Evolutionary conservation across 1,284 basidiomycete species (phyloP).

Genomic region (Trametes polyzona): DNA sequence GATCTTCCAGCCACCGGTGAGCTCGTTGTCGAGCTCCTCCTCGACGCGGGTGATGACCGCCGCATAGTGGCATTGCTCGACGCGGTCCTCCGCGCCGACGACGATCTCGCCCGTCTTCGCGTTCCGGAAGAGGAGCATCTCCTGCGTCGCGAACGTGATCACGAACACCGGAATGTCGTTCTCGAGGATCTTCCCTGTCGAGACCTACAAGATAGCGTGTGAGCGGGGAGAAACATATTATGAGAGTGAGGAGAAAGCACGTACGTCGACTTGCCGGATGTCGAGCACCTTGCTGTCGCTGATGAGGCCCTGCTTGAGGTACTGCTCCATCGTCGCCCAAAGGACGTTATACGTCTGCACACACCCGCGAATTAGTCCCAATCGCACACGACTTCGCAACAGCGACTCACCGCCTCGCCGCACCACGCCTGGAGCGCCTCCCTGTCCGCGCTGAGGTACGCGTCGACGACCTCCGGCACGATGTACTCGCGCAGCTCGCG

Average conservation of each 20-base stretch:
- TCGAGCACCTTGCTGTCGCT: slow-evolving; percentile 93
- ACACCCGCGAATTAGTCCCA: slow-evolving; percentile 1
- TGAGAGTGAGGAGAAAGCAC: slow-evolving; percentile 34
- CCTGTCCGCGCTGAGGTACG: slow-evolving; percentile 89
- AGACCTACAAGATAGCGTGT: slow-evolving; percentile 50
- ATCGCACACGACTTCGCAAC: not conserved
- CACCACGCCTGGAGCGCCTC: slow-evolving; percentile 92
- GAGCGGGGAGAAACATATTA: not conserved
- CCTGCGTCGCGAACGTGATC: slow-evolving; percentile 94
- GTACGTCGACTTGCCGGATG: slow-evolving; percentile 92
- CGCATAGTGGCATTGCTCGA: slow-evolving; percentile 93
- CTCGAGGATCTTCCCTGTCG: slow-evolving; percentile 86
- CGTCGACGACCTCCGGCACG: slow-evolving; percentile 96
- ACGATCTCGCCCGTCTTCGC: slow-evolving; percentile 85
- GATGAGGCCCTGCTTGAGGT: slow-evolving; percentile 86
- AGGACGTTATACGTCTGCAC: slow-evolving; percentile 91
- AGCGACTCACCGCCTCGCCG: slow-evolving; percentile 85
- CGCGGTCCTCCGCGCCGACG: slow-evolving; percentile 87
- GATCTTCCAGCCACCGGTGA: slow-evolving; percentile 98
- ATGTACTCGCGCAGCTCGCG: slow-evolving; percentile 96
- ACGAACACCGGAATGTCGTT: slow-evolving; percentile 91
- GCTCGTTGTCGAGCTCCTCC: slow-evolving; percentile 86
- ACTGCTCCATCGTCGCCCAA: slow-evolving; percentile 97
- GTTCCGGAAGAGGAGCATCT: slow-evolving; percentile 91
- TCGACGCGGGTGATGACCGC: slow-evolving; percentile 90